Percentiles rank a stretch among this genome's conserved stretches.
These are phyloP conservation scores for Alternaria postmessia DNA, from an alignment of 2,329 filamentous ascomycete species.

Conservation along the genomic window DNA sequence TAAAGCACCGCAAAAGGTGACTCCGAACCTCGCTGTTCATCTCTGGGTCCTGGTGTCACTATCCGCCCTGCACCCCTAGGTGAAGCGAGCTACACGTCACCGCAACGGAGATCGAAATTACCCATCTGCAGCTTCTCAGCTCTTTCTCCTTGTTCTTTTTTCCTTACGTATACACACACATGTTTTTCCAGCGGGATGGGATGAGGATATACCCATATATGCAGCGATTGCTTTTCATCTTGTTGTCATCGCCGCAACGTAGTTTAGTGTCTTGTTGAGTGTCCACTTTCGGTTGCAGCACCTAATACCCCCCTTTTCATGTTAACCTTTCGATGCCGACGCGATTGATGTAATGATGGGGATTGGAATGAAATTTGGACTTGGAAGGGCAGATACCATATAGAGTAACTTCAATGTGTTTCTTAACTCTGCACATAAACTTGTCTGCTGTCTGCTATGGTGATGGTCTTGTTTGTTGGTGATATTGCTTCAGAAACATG, in stretches of 20 bases:
- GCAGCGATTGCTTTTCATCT: constrained; percentile 16
- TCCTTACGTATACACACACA: constrained; percentile 27
- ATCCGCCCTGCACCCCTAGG: constrained; percentile 12
- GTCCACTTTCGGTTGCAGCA: constrained; percentile 8
- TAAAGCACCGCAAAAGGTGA: constrained; percentile 50
- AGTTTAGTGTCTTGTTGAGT: constrained; percentile 10
- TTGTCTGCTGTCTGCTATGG: neutral
- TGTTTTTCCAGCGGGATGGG: constrained; percentile 26
- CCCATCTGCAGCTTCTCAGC: neutral
- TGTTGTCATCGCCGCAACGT: neutral
- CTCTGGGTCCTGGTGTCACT: constrained; percentile 1
- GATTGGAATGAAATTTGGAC: constrained; percentile 1
- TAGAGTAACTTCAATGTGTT: constrained; percentile 8
- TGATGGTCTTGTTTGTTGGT: neutral
- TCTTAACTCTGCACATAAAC: neutral
- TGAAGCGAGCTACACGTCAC: constrained; percentile 48
- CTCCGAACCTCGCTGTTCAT: constrained; percentile 45
- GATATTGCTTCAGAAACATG: neutral
- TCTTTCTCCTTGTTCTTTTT: constrained; percentile 10
- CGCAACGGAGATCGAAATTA: constrained; percentile 37
- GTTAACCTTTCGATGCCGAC: constrained; percentile 7
- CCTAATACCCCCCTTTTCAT: constrained; percentile 13
- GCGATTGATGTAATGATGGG: constrained; percentile 18
- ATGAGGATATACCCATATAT: constrained; percentile 32
- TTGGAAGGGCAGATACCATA: constrained; percentile 12